Evolutionary conservation across 2,329 filamentous ascomycete genomes (phyloP).

Genomic region (Trichoderma afroharzianum): DNA sequence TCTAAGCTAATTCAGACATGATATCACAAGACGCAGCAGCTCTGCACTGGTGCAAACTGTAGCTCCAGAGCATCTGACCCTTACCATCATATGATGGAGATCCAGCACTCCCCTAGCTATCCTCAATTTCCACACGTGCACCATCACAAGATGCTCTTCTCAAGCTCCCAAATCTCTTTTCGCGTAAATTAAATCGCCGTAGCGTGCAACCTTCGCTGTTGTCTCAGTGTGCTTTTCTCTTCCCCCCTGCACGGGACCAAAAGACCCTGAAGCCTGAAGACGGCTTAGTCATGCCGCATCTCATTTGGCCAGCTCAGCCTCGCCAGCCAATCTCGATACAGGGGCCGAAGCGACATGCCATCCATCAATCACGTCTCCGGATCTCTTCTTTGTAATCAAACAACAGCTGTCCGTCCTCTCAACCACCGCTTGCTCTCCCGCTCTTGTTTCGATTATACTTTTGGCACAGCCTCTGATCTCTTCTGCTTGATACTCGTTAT

Average conservation of each 20-base stretch:
- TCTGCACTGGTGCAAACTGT: not conserved
- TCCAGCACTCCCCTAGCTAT: not conserved
- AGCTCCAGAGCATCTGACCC: not conserved
- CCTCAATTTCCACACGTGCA: not conserved
- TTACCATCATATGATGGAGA: not conserved
- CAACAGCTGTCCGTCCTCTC: slow-evolving; percentile 9
- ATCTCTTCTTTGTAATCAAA: slow-evolving; percentile 17
- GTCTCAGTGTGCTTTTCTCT: not conserved
- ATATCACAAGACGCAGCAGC: not conserved
- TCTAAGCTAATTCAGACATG: not conserved
- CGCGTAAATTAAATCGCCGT: not conserved
- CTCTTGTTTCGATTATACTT: not conserved
- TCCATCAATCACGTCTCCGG: slow-evolving; percentile 14
- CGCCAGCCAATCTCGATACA: slow-evolving; percentile 16
- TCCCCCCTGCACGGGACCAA: not conserved
- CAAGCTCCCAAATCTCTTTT: not conserved
- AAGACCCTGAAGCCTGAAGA: slow-evolving; percentile 9
- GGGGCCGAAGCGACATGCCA: slow-evolving; percentile 9
- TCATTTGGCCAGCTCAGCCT: slow-evolving; percentile 15
- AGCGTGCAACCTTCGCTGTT: not conserved
- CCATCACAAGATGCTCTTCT: not conserved
- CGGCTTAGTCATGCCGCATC: slow-evolving; percentile 14
- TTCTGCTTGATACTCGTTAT: not conserved
- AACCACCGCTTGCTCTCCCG: not conserved
- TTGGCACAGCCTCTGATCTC: not conserved